These are phyloP conservation scores for Talaromyces marneffei DNA, from an alignment of 2,329 filamentous ascomycete genomes.

Conservation along the genomic window DNA sequence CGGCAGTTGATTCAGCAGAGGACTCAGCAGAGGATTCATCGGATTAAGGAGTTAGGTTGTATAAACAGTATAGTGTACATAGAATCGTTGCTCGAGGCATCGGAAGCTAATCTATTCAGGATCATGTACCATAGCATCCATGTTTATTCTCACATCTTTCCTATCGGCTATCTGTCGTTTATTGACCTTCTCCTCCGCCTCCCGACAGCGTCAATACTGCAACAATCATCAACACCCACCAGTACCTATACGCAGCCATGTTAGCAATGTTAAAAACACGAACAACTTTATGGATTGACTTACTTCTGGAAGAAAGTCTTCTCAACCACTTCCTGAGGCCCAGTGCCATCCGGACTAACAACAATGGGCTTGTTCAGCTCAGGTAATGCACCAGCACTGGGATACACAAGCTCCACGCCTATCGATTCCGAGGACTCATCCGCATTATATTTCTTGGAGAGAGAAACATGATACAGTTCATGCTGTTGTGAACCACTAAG, in stretches of 20 bases:
- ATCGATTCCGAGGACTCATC: slow-evolving; percentile 17
- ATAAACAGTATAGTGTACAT: slow-evolving; percentile 6
- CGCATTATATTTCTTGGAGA: slow-evolving; percentile 23
- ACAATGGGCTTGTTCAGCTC: slow-evolving; percentile 38
- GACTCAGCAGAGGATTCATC: neutral
- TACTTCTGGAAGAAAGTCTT: slow-evolving; percentile 43
- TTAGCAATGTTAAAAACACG: neutral
- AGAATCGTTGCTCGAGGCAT: neutral
- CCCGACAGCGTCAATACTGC: slow-evolving; percentile 39
- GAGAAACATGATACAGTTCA: slow-evolving; percentile 37
- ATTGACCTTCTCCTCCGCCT: slow-evolving; percentile 33
- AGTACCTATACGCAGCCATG: slow-evolving; percentile 32
- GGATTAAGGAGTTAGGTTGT: neutral
- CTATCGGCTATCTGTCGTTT: too few relatives aligned
- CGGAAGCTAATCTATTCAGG: neutral
- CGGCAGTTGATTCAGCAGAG: neutral
- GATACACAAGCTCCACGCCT: slow-evolving; percentile 30
- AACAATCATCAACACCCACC: slow-evolving; percentile 43
- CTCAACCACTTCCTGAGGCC: slow-evolving; percentile 34
- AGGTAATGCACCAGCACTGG: slow-evolving; percentile 30
- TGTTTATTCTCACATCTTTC: neutral
- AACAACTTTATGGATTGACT: slow-evolving; percentile 16
- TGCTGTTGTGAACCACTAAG: slow-evolving; percentile 26
- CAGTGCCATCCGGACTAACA: slow-evolving; percentile 34
- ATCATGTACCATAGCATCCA: neutral